A percentile compares a stretch with the other conserved stretches of the same genome.
These are phyloP conservation scores for Aspergillus terreus DNA, from an alignment of 2,329 filamentous ascomycete genomes.

Conservation along the genomic window DNA sequence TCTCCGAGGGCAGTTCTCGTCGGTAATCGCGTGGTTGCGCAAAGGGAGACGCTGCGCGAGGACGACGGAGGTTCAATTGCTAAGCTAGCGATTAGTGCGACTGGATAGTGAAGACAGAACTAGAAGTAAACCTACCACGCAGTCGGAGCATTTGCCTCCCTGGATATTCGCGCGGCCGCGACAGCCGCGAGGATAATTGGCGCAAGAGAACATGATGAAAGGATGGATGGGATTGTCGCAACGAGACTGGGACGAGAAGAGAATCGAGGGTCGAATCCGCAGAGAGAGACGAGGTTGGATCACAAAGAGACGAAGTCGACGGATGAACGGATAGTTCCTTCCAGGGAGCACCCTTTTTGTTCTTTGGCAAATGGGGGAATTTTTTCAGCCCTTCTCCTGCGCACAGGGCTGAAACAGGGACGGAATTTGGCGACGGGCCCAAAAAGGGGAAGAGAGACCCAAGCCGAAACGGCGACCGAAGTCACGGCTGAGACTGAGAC, in stretches of 20 bases:
- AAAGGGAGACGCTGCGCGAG: constrained; percentile 37
- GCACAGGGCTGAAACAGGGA: neutral
- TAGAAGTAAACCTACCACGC: constrained; percentile 35
- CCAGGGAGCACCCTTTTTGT: neutral
- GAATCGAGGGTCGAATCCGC: neutral
- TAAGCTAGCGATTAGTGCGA: constrained; percentile 12
- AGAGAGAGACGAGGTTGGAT: neutral
- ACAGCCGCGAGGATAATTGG: constrained; percentile 46
- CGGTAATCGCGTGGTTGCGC: constrained; percentile 38
- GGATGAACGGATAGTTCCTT: neutral
- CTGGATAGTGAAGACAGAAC: constrained; percentile 2
- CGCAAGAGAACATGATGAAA: constrained; percentile 44
- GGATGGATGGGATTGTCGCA: neutral
- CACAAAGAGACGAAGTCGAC: neutral
- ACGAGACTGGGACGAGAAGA: neutral
- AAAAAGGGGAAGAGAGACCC: neutral
- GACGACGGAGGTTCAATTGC: constrained; percentile 37
- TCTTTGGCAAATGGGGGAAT: neutral
- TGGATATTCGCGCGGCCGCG: constrained; percentile 43
- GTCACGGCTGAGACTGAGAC: neutral
- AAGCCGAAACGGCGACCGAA: neutral
- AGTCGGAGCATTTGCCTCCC: constrained; percentile 44
- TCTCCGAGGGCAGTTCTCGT: constrained; percentile 31
- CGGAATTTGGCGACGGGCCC: neutral
- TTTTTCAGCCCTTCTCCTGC: neutral